Evolutionary conservation across 1,284 basidiomycete genomes (phyloP).

Genomic region (Sporisorium graminicola): DNA sequence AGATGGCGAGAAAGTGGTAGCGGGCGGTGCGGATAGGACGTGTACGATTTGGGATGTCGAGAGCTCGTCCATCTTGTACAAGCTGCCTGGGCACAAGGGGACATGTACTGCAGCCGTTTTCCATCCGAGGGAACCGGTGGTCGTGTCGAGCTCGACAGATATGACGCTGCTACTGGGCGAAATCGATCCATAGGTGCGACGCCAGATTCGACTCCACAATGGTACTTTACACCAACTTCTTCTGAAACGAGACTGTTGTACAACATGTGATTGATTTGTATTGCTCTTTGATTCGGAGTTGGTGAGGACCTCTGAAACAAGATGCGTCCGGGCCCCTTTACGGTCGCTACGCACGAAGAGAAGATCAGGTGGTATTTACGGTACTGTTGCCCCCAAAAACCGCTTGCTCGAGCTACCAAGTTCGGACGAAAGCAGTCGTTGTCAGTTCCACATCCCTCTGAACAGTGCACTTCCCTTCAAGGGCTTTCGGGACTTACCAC

Average conservation of each 20-base stretch:
- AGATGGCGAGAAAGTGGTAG: conserved; percentile 61
- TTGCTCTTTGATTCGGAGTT: neutral
- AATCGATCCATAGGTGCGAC: conserved; percentile 42
- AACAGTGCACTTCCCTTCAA: neutral
- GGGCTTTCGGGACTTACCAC: no score
- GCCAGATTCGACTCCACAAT: neutral
- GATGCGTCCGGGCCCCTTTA: neutral
- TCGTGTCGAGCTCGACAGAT: conserved; percentile 63
- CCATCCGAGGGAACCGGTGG: conserved; percentile 67
- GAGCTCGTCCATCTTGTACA: conserved; percentile 60
- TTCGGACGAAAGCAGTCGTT: neutral
- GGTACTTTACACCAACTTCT: conserved; percentile 1
- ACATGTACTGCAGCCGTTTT: conserved; percentile 67
- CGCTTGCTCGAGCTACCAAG: conserved; percentile 19
- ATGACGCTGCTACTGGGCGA: conserved; percentile 64
- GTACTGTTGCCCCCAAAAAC: conserved; percentile 20
- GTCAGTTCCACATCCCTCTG: conserved; percentile 5
- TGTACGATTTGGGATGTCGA: conserved; percentile 67
- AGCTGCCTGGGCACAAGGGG: conserved; percentile 68
- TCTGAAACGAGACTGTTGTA: neutral
- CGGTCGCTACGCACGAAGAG: neutral
- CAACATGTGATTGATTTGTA: neutral
- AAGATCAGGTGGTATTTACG: conserved; percentile 6
- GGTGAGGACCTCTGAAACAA: neutral
- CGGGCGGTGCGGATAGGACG: conserved; percentile 65